Evolutionary conservation across 2,329 filamentous ascomycete species (phyloP).

Genomic region (Nectriaceae sp.): DNA sequence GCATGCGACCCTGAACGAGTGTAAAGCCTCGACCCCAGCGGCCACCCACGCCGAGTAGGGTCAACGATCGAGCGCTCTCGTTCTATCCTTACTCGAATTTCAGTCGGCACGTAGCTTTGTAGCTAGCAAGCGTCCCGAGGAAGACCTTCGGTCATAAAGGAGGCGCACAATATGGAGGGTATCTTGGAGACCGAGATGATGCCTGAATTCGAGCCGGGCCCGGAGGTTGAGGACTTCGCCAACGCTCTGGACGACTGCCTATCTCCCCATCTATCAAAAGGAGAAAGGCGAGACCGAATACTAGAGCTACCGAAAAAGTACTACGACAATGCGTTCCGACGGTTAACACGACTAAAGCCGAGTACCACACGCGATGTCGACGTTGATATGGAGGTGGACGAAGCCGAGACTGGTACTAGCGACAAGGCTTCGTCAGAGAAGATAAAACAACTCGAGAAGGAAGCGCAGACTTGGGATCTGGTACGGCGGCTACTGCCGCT

Average conservation of each 20-base stretch:
- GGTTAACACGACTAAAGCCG: conserved; percentile 34
- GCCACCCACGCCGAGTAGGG: conserved; percentile 28
- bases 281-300: conserved; percentile 65
- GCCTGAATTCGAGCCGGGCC: conserved; percentile 50
- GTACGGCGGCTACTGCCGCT: conserved; percentile 73
- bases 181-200: conserved; percentile 8
- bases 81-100: no score
- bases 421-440: conserved; percentile 28
- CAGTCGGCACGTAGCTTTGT: no score
- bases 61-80: conserved; percentile 17
- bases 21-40: conserved; percentile 24
- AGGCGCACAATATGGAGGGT: conserved; percentile 20
- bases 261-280: conserved; percentile 45
- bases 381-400: conserved; percentile 59
- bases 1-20: conserved; percentile 22
- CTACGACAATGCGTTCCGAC: conserved; percentile 51
- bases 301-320: conserved; percentile 63
- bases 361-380: conserved; percentile 33
- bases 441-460: conserved; percentile 67
- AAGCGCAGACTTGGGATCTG: conserved; percentile 90
- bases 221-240: conserved; percentile 86
- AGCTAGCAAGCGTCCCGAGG: no score
- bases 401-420: conserved; percentile 39
- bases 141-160: no score
- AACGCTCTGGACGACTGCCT: conserved; percentile 78